These are phyloP conservation scores for Dorcoceras hygrometricum DNA, from an alignment of 257 asterid species.

Conservation along the genomic window DNA sequence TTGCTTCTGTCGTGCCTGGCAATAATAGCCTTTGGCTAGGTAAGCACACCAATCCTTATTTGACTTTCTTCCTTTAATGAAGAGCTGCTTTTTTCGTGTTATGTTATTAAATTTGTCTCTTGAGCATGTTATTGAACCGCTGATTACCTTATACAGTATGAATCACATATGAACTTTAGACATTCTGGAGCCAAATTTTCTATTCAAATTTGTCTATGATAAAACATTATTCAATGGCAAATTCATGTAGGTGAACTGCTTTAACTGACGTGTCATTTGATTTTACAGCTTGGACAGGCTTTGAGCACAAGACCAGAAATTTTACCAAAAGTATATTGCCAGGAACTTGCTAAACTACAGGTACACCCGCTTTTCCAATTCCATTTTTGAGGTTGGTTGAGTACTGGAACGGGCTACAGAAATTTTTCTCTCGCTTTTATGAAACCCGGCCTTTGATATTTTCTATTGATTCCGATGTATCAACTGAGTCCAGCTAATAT, in stretches of 20 bases:
- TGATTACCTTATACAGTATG: constrained; percentile 1
- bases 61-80: background rate
- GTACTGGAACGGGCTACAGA: constrained; percentile 20
- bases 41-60: too few species aligned
- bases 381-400: background rate
- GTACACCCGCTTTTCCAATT: constrained; percentile 35
- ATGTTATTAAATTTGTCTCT: background rate
- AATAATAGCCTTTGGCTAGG: too few species aligned
- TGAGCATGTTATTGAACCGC: background rate
- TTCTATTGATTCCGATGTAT: constrained; percentile 22
- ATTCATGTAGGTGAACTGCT: constrained; percentile 16
- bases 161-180: constrained; percentile 8
- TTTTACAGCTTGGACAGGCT: constrained; percentile 94
- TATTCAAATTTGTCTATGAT: constrained; percentile 8
- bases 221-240: constrained; percentile 16
- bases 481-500: constrained; percentile 25
- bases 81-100: constrained; percentile 1
- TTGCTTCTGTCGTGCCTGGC: too few species aligned
- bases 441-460: constrained; percentile 16
- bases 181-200: constrained; percentile 5
- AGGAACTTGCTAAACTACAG: constrained; percentile 91
- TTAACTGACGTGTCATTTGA: constrained; percentile 22
- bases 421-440: constrained; percentile 8
- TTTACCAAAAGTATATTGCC: constrained; percentile 84
- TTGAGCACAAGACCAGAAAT: constrained; percentile 96